Conservation (phyloP, 176 grass and related monocot genomes). For the Typha latifolia region DNA sequence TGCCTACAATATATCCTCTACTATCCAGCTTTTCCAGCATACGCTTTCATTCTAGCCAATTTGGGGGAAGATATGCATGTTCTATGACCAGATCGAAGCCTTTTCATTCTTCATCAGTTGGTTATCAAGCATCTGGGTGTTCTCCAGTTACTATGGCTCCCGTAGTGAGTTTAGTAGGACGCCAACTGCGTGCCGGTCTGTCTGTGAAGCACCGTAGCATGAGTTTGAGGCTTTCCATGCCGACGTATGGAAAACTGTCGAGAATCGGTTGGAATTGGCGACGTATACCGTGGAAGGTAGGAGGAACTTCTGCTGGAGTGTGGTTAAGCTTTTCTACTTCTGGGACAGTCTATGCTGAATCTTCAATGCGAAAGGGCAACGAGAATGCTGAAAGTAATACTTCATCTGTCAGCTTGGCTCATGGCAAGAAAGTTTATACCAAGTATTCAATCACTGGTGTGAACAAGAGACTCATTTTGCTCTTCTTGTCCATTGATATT, state of each 20-base stretch:
- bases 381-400: constrained; percentile 11
- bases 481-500: neutral
- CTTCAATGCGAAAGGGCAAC: constrained; percentile 29
- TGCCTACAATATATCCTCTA: constrained; percentile 20
- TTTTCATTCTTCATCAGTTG: constrained; percentile 9
- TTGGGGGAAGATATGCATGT: constrained; percentile 24
- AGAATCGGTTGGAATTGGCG: constrained; percentile 49
- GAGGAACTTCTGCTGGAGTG: constrained; percentile 41
- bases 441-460: constrained; percentile 90
- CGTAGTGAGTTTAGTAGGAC: constrained; percentile 47
- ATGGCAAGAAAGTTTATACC: constrained; percentile 72
- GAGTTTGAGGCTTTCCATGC: constrained; percentile 39
- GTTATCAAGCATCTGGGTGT: constrained; percentile 7
- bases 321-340: constrained; percentile 58
- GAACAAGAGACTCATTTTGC: constrained; percentile 2
- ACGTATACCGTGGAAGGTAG: constrained; percentile 41
- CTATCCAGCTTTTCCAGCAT: constrained; percentile 27
- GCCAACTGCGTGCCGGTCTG: constrained; percentile 38
- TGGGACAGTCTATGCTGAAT: constrained; percentile 42
- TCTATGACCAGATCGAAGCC: constrained; percentile 25
- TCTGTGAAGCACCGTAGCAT: constrained; percentile 45
- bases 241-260: constrained; percentile 15
- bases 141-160: constrained; percentile 28
- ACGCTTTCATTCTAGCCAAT: constrained; percentile 24
- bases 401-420: constrained; percentile 32